Evolutionary conservation across 768 basidiomycete genomes (phyloP), one percentile per base, ranked within the genome.

Genomic region (Cystobasidium ongulense): DNA sequence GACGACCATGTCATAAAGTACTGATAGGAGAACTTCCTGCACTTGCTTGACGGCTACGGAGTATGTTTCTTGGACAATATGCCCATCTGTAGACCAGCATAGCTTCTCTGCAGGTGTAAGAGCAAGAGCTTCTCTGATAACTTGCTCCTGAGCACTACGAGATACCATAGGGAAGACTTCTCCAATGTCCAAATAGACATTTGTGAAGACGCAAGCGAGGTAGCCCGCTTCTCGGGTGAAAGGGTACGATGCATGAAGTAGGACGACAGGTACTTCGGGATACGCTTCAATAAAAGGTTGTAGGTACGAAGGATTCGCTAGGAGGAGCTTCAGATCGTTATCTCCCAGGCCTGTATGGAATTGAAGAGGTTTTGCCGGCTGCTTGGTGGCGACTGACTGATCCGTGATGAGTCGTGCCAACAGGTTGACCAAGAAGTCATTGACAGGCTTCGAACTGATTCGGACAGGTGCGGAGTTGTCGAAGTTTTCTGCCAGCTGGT

Each of bases 31-130:
- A 39, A 46, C 63, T 39, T 64, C 33, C 4, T 27, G 25, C 15
- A 46, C 23, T 35, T 64, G 63, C 29, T 39, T 4, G 18, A 41
- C 29, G 15, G 38, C 63, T 5, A 64, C 15, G 27, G 63, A 64
- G 27, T 39, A 64, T 5, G 63, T 64, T 46, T 64, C 63, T 41
- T 64, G 63, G 7, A 10, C 25, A 36, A 64, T 5, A 23, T 64
- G 63, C 11, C 63, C 63, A 64, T 64, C 33, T 38, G 63, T 64
- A 4, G 63, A 64, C 63, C 63, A 64, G 38, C 63, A 64, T 36
- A 46, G 10, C 35, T 64, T 64, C 11, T 39, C 43, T 3, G 29
- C 43, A 10, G 63, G 63, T 13, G 63, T 64, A n/a, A 64, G 33
- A 17, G 36, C 63, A 10, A 64, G 36, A 29, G 63, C 63, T 38